These are phyloP conservation scores for Fereydounia khargensis DNA, from an alignment of 1,284 basidiomycete genomes.

Conservation along the genomic window DNA sequence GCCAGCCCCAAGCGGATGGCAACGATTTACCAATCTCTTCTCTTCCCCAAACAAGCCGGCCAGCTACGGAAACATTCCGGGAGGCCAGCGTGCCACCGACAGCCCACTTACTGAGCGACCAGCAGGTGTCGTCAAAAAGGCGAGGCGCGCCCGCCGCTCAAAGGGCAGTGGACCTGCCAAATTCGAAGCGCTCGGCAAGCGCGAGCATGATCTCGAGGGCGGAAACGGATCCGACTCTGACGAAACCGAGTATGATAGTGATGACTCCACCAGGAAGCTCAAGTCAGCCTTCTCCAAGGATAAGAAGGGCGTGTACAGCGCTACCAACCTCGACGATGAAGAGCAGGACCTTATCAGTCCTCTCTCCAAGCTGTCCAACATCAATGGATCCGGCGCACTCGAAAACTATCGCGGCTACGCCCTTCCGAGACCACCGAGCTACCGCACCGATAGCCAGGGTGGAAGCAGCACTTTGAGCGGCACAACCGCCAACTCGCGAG, in stretches of 20 bases:
- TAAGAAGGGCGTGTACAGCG: neutral
- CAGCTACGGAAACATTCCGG: conserved; percentile 29
- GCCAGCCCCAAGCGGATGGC: conserved; percentile 31
- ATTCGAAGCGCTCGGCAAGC: conserved; percentile 25
- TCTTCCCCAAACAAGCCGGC: conserved; percentile 11
- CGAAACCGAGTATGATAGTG: conserved; percentile 34
- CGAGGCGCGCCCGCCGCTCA: conserved; percentile 6
- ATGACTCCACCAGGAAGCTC: conserved; percentile 10
- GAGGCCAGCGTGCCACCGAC: conserved; percentile 9
- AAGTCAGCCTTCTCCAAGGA: conserved; percentile 7
- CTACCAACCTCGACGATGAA: conserved; percentile 3
- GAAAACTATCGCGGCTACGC: conserved; percentile 2
- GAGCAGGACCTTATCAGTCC: neutral
- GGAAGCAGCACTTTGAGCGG: conserved; percentile 6
- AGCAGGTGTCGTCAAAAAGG: neutral
- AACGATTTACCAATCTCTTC: conserved; percentile 20
- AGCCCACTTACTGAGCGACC: conserved; percentile 21
- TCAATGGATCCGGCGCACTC: neutral
- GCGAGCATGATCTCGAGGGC: conserved; percentile 5
- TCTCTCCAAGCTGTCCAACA: neutral
- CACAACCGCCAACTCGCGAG: conserved; percentile 18
- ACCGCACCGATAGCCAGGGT: conserved; percentile 8
- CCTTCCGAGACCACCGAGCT: conserved; percentile 23
- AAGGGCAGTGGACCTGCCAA: conserved; percentile 35
- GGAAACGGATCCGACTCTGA: conserved; percentile 17